These are phyloP conservation scores for Plasmodium blacklocki DNA, from an alignment of 169 alveolate species.

Conservation along the genomic window DNA sequence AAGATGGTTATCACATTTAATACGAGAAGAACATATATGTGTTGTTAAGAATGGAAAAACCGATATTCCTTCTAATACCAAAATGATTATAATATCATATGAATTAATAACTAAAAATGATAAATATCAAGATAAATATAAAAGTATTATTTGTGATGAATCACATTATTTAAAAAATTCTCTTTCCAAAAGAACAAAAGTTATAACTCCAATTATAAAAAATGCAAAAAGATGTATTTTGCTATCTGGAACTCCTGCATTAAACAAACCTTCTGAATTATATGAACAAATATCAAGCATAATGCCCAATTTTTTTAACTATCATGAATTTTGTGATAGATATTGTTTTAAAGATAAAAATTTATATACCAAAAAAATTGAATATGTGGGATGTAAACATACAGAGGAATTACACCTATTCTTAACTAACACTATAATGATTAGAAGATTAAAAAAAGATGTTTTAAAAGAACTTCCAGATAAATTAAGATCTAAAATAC, in stretches of 20 bases:
- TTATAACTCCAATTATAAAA: constrained; percentile 92
- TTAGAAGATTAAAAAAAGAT: constrained; percentile 95
- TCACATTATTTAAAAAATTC: constrained; percentile 96
- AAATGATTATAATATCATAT: constrained; percentile 86
- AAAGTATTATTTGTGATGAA: constrained; percentile 95
- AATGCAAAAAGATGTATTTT: constrained; percentile 91
- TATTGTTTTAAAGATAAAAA: constrained; percentile 84
- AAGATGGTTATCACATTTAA: constrained; percentile 92
- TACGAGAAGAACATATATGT: constrained; percentile 80
- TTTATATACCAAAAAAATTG: constrained; percentile 83
- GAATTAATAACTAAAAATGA: constrained; percentile 85
- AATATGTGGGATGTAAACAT: constrained; percentile 88
- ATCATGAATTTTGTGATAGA: constrained; percentile 84
- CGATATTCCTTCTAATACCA: constrained; percentile 18
- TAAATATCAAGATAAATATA: constrained; percentile 75
- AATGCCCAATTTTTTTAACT: constrained; percentile 83
- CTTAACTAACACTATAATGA: constrained; percentile 91
- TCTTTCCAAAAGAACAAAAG: constrained; percentile 92
- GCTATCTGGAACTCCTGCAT: constrained; percentile 96
- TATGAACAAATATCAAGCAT: constrained; percentile 91
- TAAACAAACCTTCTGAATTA: constrained; percentile 94
- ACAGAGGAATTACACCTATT: constrained; percentile 89
- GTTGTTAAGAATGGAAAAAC: constrained; percentile 82
- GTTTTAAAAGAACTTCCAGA: constrained; percentile 95
- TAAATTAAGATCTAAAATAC: constrained; percentile 93